Evolutionary conservation across 345 rosid genomes (phyloP).

Genomic region (Hibiscus tridactylites): DNA sequence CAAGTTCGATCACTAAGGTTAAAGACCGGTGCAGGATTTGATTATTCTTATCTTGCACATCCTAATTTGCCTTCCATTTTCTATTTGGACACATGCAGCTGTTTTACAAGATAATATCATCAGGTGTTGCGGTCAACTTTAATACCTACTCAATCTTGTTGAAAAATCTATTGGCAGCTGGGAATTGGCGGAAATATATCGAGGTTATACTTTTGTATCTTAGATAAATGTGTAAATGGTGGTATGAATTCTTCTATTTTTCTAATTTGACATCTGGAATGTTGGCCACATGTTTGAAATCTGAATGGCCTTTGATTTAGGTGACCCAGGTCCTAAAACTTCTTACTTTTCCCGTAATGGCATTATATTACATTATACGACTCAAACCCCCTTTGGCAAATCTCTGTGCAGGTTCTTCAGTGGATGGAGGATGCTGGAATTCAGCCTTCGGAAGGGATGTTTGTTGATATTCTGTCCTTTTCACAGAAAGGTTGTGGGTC

Average conservation of each 20-base stretch:
- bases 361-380: neutral
- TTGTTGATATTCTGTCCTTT: constrained; percentile 48
- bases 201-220: constrained; percentile 43
- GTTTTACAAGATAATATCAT: constrained; percentile 59
- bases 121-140: constrained; percentile 51
- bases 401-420: constrained; percentile 50
- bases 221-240: neutral
- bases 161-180: constrained; percentile 67
- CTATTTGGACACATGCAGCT: constrained; percentile 35
- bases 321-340: neutral
- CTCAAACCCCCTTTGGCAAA: neutral
- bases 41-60: neutral
- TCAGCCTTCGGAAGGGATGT: constrained; percentile 65
- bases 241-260: neutral
- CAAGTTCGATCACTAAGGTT: neutral
- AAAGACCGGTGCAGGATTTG: neutral
- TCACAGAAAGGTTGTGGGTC: constrained; percentile 57
- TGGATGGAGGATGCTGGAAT: constrained; percentile 81
- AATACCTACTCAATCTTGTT: constrained; percentile 52
- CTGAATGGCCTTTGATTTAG: neutral
- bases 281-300: neutral
- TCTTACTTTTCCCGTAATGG: neutral
- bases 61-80: constrained; percentile 2
- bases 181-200: constrained; percentile 90
- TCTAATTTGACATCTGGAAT: neutral